phyloP scores from a whole-genome alignment of 1,284 basidiomycete species.

The Gymnopus androsaceus region DNA sequence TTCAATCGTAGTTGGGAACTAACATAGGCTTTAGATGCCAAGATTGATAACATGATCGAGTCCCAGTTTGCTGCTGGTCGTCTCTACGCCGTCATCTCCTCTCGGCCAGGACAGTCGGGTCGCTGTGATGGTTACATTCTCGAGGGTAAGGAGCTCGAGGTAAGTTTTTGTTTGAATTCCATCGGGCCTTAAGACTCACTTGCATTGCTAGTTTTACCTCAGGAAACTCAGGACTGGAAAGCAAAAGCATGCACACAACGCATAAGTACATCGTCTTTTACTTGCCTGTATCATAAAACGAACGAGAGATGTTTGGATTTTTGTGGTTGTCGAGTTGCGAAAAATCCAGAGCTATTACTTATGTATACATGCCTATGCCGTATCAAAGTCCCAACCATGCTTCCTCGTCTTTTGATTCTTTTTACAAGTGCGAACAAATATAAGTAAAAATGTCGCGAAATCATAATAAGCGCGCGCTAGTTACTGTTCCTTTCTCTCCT shows the following conservation, averaged over 20 bases:
- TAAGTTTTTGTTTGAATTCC: slow-evolving; percentile 38
- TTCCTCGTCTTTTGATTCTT: background rate
- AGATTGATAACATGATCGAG: slow-evolving; percentile 88
- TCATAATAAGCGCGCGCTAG: no score
- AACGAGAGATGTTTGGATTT: slow-evolving; percentile 4
- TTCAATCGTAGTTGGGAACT: slow-evolving; percentile 1
- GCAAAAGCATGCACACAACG: slow-evolving; percentile 82
- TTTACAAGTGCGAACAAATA: no score
- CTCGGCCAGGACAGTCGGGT: slow-evolving; percentile 92
- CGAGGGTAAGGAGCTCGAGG: slow-evolving; percentile 96
- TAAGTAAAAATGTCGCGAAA: background rate
- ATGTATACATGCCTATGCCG: slow-evolving; percentile 13
- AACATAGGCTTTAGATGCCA: slow-evolving; percentile 60
- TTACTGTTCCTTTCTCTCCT: background rate
- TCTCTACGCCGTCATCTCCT: slow-evolving; percentile 87
- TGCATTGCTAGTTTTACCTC: slow-evolving; percentile 76
- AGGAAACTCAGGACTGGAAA: slow-evolving; percentile 91
- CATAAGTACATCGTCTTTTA: slow-evolving; percentile 29
- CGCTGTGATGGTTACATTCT: slow-evolving; percentile 94
- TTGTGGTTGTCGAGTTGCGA: slow-evolving; percentile 6
- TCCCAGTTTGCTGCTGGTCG: slow-evolving; percentile 85
- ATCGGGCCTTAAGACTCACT: slow-evolving; percentile 3
- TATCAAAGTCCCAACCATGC: slow-evolving; percentile 2
- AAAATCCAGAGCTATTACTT: slow-evolving; percentile 4
- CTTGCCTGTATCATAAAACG: slow-evolving; percentile 5